Evolutionary conservation across 2,329 filamentous ascomycete genomes (phyloP), one percentile per base, ranked within the genome.

Genomic region (Mollisiaceae sp.): DNA sequence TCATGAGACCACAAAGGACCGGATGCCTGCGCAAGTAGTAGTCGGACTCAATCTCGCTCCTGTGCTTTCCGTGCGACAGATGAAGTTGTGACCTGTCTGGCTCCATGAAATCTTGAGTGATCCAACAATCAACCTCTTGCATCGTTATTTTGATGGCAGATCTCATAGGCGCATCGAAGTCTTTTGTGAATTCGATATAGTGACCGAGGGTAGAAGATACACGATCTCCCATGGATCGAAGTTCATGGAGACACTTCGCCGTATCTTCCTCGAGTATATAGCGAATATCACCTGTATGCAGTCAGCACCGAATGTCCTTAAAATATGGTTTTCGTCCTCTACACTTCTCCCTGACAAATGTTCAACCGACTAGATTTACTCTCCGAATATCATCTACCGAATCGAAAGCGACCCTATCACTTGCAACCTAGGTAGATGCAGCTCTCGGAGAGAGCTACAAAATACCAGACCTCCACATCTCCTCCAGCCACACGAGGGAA

Each of bases 211-310:
- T 63, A 2, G 18, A 22, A 24, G 63, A 57, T 6, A 65, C 60
- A 11, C 65, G 65, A 8, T 55, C 22, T 36, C 64, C 67, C 41
- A 63, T 64, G 2, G 20, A n/a, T 27, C 57, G 43, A 27, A 71
- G 65, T 58, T 70, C 57, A 14, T 58, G 32, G 36, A 67, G 66
- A 55, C 63, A 63, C 35, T 50, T 41, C 2, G 35, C 32, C 1
- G 70, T 67, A 8, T 69, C 60, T 8, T 69, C 57, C n/a, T 77
- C 76, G 24, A 77, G 62, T 38, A 75, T 75, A 43, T 71, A 70
- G 1, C 75, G 76, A 36, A 78, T 75, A 36, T 77, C 74, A 9
- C 45, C 45, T 50, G 20, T 8, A 11, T 24, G 2, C n/a, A 2
- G 45, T 50, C 11, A 50, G 45, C 22, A 12, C 3, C 5, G n/a